Evolutionary conservation across 2,329 filamentous ascomycete genomes (phyloP), one percentile per base, ranked within the genome.

Genomic region (Ascomycota sp.): DNA sequence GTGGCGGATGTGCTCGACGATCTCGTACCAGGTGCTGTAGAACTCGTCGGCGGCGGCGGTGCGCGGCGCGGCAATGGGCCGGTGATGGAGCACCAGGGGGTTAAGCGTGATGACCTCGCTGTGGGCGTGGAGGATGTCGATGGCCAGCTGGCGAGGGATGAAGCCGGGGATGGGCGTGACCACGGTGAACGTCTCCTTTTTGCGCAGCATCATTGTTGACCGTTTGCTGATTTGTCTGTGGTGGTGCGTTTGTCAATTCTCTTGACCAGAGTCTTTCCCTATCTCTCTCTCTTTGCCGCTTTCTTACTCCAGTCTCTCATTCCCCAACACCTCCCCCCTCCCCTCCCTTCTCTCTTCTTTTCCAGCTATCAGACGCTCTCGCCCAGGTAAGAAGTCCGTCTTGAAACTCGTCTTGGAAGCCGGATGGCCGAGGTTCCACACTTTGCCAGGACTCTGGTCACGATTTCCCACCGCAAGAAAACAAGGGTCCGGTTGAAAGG

Each of bases 21-120:
- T 77, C 49, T 78, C 71, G 47, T 79, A 79, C 74, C 74, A 79
- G 20, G 73, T 75, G 36, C 69, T 69, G 51, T 75, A 79, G 52
- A 63, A 79, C 49, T 79, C 74, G 50, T 79, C 74, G 38, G 69
- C 56, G 32, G 69, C 63, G 37, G 73, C 72, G 51, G 74, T 61
- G 51, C 70, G 71, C 20, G 74, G 74, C 2, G 74, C 70, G 31
- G 69, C 57, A 45, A 77, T 74, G 34, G 69, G 53, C 37, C 67
- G 66, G 53, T 73, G 64, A 23, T 56, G 56, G 34, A 75, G 61
- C 20, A 79, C 73, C 29, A 79, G 65, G 4, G 74, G 74, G 41
- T 77, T 77, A 35, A 79, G 53, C 22, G 67, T 71, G 53, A 78
- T 77, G 48, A 78, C 67, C 44, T 79, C 73, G 46, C 65, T 63